A percentile compares a stretch with the other conserved stretches of the same genome.
Conservation (phyloP, 2,329 filamentous ascomycete species). For the Ceratocystis smalleyi region DNA sequence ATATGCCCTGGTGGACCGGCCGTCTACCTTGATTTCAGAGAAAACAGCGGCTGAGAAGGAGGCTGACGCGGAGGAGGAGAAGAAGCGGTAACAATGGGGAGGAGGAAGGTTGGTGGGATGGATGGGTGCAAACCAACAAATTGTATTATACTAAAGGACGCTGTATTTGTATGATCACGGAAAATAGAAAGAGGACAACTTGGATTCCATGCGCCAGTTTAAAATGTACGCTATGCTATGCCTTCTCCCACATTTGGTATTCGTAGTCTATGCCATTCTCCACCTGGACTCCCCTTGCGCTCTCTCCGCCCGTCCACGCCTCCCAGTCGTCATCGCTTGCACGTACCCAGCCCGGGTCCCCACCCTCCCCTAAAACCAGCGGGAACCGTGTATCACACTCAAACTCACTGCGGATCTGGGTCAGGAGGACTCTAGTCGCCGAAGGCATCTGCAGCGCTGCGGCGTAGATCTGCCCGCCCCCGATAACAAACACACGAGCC, state of each 20-base stretch:
- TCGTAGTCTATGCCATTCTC: conserved; percentile 52
- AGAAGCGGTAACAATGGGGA: neutral
- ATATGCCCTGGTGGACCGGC: conserved; percentile 13
- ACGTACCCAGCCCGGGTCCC: conserved; percentile 37
- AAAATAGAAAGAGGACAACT: neutral
- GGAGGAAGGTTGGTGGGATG: neutral
- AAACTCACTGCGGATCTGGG: conserved; percentile 51
- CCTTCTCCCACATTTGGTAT: conserved; percentile 59
- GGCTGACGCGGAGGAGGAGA: neutral
- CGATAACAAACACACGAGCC: conserved; percentile 67
- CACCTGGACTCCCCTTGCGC: conserved; percentile 39
- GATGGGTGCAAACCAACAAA: neutral
- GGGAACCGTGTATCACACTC: conserved; percentile 66
- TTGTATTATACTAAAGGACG: conserved; percentile 4
- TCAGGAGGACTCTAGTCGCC: conserved; percentile 51
- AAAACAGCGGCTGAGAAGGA: conserved; percentile 9
- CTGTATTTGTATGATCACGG: neutral
- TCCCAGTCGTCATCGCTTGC: conserved; percentile 38
- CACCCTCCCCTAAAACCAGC: conserved; percentile 32
- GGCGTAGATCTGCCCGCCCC: conserved; percentile 72
- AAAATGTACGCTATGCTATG: conserved; percentile 15
- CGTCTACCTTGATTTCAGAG: conserved; percentile 11
- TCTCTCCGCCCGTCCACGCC: conserved; percentile 50
- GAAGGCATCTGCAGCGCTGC: conserved; percentile 46
- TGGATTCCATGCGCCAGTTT: neutral